Evolutionary conservation across 805 yeast species (phyloP), one percentile per base, ranked within the genome.

Genomic region (Saccharomyces eubayanus): DNA sequence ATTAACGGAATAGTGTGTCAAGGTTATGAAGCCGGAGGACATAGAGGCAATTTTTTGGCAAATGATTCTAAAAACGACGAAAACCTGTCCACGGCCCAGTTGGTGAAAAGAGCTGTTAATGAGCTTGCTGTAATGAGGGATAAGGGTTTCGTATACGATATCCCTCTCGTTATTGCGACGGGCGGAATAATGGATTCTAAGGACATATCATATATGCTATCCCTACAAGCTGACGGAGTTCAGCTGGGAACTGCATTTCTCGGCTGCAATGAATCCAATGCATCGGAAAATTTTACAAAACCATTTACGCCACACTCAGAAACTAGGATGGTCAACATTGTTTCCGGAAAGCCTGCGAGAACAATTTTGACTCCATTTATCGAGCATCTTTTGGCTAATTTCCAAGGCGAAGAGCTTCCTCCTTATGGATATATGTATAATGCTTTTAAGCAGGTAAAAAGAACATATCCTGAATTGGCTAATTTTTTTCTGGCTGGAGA

Each of bases 11-110:
- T 82, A 3, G 69, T 77, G 6, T 71, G 75, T 28, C 87, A 83
- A 63, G 86, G 86, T 0, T 72, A 71, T 62, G 86, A 81, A 58
- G 87, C 87, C 3, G 87, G 87, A 27, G 87, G 87, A 0, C 87
- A 82, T 61, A 67, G 87, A 16, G 85, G 85, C 2, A 76, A 72
- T 57, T 77, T 74, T 51, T 51, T 73, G 20, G 58, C 45, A 8
- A 56, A 59, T 4, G 63, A 66, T 27, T 79, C 75, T 55, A 67
- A 66, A 30, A 21, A 36, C 20, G 69, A 70, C 53, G 57, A 56
- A 21, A 66, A 70, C 29, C 63, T 76, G 48, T 63, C 72, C 8
- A 77, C 82, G 0, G 47, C 50, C 31, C 68, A 60, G 4, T 55
- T 72, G 31, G 59, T 65, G 48, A 54, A 31, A 50, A 50, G 43